Percentiles rank a stretch among this genome's conserved stretches.
Evolutionary conservation across 2,329 filamentous ascomycete species (phyloP).

Genomic region (Lasiodiplodia theobromae): DNA sequence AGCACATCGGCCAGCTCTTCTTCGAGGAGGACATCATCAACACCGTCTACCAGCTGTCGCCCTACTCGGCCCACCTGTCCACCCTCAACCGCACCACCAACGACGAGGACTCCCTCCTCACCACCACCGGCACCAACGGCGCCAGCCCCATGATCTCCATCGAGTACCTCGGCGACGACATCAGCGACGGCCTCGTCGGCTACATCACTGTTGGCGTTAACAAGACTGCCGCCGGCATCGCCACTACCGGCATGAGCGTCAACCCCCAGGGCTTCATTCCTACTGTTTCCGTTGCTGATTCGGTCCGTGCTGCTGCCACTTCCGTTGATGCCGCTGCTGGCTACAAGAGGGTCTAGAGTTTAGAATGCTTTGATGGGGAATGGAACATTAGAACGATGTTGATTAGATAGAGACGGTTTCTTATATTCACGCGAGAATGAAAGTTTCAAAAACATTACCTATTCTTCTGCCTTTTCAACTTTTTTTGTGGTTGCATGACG

Average conservation of each 20-base stretch:
- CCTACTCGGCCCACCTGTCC: constrained; percentile 51
- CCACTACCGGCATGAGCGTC: background rate
- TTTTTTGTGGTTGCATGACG: too few species aligned
- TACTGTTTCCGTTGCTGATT: constrained; percentile 3
- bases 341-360: background rate
- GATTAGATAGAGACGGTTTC: background rate
- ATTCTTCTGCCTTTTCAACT: too few species aligned
- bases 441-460: too few species aligned
- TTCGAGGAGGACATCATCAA: constrained; percentile 66
- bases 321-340: constrained; percentile 9
- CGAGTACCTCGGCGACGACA: constrained; percentile 61
- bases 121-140: constrained; percentile 52
- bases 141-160: constrained; percentile 66
- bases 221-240: background rate
- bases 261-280: constrained; percentile 17
- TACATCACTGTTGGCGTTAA: constrained; percentile 36
- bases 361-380: too few species aligned
- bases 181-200: constrained; percentile 42
- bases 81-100: constrained; percentile 57
- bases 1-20: constrained; percentile 70
- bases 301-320: constrained; percentile 7
- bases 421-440: background rate
- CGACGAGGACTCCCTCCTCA: constrained; percentile 57
- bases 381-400: too few species aligned
- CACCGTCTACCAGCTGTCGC: constrained; percentile 55